Percentiles rank a stretch among this genome's conserved stretches.
phyloP scores from a whole-genome alignment of 805 yeast genomes.

The Wickerhamiella bombiphila region DNA sequence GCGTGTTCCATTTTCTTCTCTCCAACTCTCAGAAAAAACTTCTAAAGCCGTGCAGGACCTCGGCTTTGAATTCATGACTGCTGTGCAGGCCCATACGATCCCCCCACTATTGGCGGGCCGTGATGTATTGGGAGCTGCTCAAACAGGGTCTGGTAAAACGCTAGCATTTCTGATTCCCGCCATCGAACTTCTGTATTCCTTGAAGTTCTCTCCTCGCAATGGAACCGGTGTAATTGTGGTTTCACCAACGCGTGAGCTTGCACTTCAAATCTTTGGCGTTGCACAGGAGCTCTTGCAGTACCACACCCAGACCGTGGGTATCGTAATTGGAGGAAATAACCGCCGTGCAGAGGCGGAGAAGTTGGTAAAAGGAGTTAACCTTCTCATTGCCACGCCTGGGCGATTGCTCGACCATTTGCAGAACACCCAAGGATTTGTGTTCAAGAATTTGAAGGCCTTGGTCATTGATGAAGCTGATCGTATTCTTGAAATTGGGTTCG shows the following conservation, averaged over 20 bases:
- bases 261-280: constrained; percentile 94
- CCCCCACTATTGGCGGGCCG: constrained; percentile 94
- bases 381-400: constrained; percentile 95
- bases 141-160: constrained; percentile 98
- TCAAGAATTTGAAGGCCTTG: constrained; percentile 85
- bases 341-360: constrained; percentile 96
- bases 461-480: constrained; percentile 98
- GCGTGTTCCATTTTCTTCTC: constrained; percentile 28
- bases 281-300: constrained; percentile 84
- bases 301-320: constrained; percentile 89
- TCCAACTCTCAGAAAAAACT: constrained; percentile 70
- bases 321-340: constrained; percentile 97
- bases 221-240: constrained; percentile 96
- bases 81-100: constrained; percentile 88
- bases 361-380: constrained; percentile 80
- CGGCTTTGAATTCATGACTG: constrained; percentile 89
- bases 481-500: constrained; percentile 93
- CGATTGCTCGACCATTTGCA: constrained; percentile 91
- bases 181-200: constrained; percentile 73
- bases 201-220: constrained; percentile 92
- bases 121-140: constrained; percentile 98
- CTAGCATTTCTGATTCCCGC: constrained; percentile 93
- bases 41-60: constrained; percentile 63
- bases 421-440: constrained; percentile 85
- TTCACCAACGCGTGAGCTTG: constrained; percentile 95